These are phyloP conservation scores for Leishmania turanica DNA, from an alignment of 208 protist species.

Conservation along the genomic window DNA sequence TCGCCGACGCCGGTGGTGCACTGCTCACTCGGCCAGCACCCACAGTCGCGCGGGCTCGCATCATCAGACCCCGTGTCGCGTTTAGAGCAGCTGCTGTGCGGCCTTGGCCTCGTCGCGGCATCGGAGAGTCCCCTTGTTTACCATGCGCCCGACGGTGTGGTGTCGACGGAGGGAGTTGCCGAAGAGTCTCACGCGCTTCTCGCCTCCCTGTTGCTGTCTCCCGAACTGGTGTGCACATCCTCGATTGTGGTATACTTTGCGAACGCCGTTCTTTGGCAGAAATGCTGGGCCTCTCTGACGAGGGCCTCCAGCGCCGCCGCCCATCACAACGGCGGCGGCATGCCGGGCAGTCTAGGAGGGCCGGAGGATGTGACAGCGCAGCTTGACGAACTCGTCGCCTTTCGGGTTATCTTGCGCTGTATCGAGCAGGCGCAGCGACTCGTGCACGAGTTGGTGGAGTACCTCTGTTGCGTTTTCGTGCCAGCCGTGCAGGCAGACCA, in stretches of 20 bases:
- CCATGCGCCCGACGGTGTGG: background rate
- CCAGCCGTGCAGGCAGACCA: conserved; percentile 5
- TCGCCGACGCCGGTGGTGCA: background rate
- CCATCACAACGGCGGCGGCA: background rate
- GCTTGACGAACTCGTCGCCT: conserved; percentile 23
- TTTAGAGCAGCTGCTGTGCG: conserved; percentile 5
- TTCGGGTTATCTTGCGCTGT: conserved; percentile 8
- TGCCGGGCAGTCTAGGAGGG: background rate
- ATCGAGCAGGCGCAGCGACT: conserved; percentile 11
- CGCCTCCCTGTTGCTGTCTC: conserved; percentile 1
- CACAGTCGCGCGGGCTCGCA: background rate
- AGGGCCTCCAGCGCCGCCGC: background rate
- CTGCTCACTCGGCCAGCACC: background rate
- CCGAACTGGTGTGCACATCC: conserved; percentile 9
- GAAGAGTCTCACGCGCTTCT: conserved; percentile 12
- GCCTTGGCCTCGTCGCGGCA: background rate
- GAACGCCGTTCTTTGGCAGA: background rate
- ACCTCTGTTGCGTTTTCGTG: conserved; percentile 19
- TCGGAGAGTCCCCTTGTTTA: background rate
- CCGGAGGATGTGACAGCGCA: background rate
- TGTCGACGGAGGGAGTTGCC: background rate
- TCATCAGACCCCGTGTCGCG: background rate
- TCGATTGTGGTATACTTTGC: background rate
- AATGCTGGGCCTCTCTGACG: conserved; percentile 2
- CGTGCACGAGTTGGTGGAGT: conserved; percentile 13